phyloP scores from a whole-genome alignment of 176 grass and related monocot genomes.

The Rhynchospora tenuis region DNA sequence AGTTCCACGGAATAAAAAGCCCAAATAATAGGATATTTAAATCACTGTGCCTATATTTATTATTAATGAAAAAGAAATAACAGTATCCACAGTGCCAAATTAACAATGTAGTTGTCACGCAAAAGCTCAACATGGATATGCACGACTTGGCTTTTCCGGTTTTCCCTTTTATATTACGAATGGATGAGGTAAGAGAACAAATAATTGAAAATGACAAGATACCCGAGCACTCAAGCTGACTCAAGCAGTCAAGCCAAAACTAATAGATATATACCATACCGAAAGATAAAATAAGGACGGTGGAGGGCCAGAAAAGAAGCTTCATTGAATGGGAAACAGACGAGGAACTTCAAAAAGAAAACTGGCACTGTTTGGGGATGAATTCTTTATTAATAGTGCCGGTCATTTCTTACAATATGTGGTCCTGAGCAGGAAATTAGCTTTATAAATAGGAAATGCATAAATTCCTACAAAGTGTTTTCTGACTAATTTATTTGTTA shows the following conservation, averaged over 20 bases:
- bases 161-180: neutral
- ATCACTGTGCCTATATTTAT: neutral
- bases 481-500: too few species aligned
- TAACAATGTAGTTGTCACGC: neutral
- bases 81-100: neutral
- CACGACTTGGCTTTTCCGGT: neutral
- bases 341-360: neutral
- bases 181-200: neutral
- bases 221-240: neutral
- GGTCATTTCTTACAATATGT: neutral
- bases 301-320: neutral
- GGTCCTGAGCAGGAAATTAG: constrained; percentile 1
- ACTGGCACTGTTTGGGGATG: neutral
- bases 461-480: neutral
- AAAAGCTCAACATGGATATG: neutral
- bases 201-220: neutral
- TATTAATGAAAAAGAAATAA: neutral
- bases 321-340: neutral
- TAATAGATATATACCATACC: neutral
- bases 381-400: neutral
- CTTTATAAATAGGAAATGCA: neutral
- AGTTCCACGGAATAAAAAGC: too few species aligned
- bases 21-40: neutral
- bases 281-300: neutral
- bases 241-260: neutral